phyloP scores from a whole-genome alignment of 176 grass and related monocot species.

The Avena eriantha region DNA sequence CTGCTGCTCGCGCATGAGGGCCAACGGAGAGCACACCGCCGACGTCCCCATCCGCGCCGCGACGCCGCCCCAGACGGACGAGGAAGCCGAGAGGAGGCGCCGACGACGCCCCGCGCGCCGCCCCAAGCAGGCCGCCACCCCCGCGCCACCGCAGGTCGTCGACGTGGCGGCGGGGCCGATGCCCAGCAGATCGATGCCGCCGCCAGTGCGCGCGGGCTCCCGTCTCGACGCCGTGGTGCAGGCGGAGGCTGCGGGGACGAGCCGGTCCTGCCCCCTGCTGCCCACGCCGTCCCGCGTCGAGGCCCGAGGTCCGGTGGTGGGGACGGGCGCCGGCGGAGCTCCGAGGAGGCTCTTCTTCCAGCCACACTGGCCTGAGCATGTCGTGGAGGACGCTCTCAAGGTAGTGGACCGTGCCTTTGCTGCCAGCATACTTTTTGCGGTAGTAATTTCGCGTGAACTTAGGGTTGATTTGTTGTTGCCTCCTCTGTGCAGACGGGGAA shows the following conservation, averaged over 20 bases:
- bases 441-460: constrained; percentile 11
- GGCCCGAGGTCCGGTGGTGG: not conserved
- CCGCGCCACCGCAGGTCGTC: constrained; percentile 20
- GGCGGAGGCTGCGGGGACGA: constrained; percentile 50
- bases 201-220: constrained; percentile 49
- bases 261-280: constrained; percentile 59
- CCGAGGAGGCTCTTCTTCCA: constrained; percentile 56
- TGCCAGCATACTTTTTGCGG: not conserved
- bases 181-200: constrained; percentile 79
- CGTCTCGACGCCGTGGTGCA: constrained; percentile 26
- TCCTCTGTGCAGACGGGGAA: constrained; percentile 61
- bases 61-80: not conserved
- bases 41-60: constrained; percentile 9
- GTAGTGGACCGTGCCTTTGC: constrained; percentile 34
- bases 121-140: constrained; percentile 42
- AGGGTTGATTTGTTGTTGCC: constrained; percentile 4
- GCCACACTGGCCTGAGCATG: constrained; percentile 70
- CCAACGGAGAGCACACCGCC: constrained; percentile 48
- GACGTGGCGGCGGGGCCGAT: constrained; percentile 40
- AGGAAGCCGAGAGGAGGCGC: constrained; percentile 65
- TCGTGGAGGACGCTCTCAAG: constrained; percentile 77
- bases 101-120: constrained; percentile 63
- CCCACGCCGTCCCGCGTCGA: constrained; percentile 33
- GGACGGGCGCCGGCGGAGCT: not conserved
- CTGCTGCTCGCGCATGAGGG: constrained; percentile 52